Base-by-base conservation (phyloP, 2,329 filamentous ascomycete species). In the Ceratocystis destructans region DNA sequence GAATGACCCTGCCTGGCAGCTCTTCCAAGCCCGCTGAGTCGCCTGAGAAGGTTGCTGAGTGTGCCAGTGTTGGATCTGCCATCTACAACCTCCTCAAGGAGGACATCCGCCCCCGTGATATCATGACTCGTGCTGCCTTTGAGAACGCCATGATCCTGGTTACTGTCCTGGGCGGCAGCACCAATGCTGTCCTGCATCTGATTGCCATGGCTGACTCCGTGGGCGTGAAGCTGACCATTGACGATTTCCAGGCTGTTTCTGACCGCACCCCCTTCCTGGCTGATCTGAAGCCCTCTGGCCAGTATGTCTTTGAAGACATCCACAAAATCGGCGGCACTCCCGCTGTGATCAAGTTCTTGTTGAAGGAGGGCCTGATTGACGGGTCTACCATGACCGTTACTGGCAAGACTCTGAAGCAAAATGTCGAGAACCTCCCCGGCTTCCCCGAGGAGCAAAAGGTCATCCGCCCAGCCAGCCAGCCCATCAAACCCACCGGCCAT, bases 311-410 rank as follows among this genome's bases (percentile, higher is more conserved):
- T 82, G 89, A 86, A 69, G 87, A 90, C 71, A 77, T 90, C 67
- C 92, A 90, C 78, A 88, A 92, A 69, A 89, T 96, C 69, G 91
- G 91, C 68, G 91, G 91, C 48, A 90, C 91, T 48, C 90, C 91
- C 0, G 87, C 88, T 0, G 87, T 96, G 5, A 89, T 95, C 75
- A 95, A 95, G 77, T 85, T 93, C 73, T 83, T 96, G 55, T 83
- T 95, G 69, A 89, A 88, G 69, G 90, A 92, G 68, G 89, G 88
- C 5, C 77, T 96, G 53, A 82, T 96, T 64, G 85, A 94, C 71
- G 92, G 91, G 68, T 83, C 80, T 61, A 89, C 90, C 69, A 83
- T 87, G 12, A 96, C 91, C 4, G 87, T 96, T 10, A 96, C 92
- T 0, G 92, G 91, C 65, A 94, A 94, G 79, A 96, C 90, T 0